These are phyloP conservation scores for Aspergillus caelatus DNA, from an alignment of 2,329 filamentous ascomycete species.

Conservation along the genomic window DNA sequence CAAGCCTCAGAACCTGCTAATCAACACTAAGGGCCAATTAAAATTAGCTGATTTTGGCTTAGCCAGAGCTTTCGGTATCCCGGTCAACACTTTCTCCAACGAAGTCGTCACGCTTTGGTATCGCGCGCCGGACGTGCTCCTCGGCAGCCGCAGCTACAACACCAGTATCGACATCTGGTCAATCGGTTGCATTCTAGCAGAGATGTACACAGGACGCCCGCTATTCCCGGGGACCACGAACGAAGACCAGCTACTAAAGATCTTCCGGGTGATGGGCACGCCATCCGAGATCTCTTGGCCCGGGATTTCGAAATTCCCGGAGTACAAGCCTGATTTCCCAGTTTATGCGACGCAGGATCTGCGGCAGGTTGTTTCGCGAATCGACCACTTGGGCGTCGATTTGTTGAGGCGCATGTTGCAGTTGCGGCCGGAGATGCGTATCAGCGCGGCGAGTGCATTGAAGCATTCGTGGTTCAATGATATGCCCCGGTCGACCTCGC, in stretches of 20 bases:
- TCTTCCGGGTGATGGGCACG: constrained; percentile 96
- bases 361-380: constrained; percentile 77
- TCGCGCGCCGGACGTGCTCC: constrained; percentile 89
- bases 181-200: constrained; percentile 98
- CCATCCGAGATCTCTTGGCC: constrained; percentile 92
- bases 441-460: constrained; percentile 80
- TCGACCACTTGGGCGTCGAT: constrained; percentile 82
- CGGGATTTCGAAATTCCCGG: constrained; percentile 84
- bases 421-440: constrained; percentile 81
- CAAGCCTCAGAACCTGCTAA: constrained; percentile 94
- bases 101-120: constrained; percentile 99
- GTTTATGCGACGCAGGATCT: constrained; percentile 89
- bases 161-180: constrained; percentile 99
- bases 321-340: constrained; percentile 90
- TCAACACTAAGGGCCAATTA: constrained; percentile 85
- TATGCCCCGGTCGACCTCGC: not conserved
- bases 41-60: constrained; percentile 96
- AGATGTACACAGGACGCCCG: constrained; percentile 98
- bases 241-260: constrained; percentile 94
- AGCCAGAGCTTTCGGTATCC: constrained; percentile 91
- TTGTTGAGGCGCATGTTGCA: constrained; percentile 85
- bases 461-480: constrained; percentile 79
- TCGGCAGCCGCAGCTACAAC: constrained; percentile 94
- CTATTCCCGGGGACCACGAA: constrained; percentile 98
- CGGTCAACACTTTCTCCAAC: constrained; percentile 97